Base-by-base conservation (phyloP, 2,329 filamentous ascomycete species). In the Dothiorella sarmentorum region DNA sequence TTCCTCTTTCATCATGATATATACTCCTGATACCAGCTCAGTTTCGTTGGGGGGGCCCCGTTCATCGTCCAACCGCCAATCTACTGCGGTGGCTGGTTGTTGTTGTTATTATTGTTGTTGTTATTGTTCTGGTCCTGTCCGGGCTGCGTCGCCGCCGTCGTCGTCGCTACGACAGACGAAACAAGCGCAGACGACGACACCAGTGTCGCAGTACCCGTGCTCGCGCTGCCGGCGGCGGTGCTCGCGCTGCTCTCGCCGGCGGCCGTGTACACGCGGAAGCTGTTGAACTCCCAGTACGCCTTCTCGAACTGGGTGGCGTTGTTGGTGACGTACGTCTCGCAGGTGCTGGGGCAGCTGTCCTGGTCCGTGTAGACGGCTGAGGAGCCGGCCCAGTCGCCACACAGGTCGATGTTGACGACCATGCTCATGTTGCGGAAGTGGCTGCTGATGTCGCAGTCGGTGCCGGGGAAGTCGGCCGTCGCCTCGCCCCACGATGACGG, bases 401-500 rank as follows among this genome's bases (percentile, higher is more conserved):
- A 59, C 20, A 59, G 29, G 33, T 44, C 57, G 38, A 59, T 59
- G 40, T 59, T 59, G 17, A 49, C 57, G 37, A 59, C n/a, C 24
- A 59, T 53, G 57, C 57, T 59, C 47, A 53, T 49, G 22, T 59
- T 59, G 26, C 57, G 57, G 57, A 59, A 59, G 22, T 59, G 57
- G 24, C 11, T 26, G 38, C 27, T 17, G 20, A 59, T 53, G 29
- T 59, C 47, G 45, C 57, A 59, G 40, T 59, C 42, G n/a, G 57
- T 59, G 47, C 45, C 10, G 37, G 57, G 57, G 33, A 59, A 59
- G n/a, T 59, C 57, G 6, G 57, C 57, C 13, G 13, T 37, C 13
- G 57, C 57, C 9, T 66, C 74, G 3, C 75, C 75, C 71, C 80
- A 84, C 0, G 66, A 66, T 37, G 65, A 67, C 7, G 78, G 76